Evolutionary conservation across 2,329 filamentous ascomycete species (phyloP).

Genomic region (Leptoxyphium fumago): DNA sequence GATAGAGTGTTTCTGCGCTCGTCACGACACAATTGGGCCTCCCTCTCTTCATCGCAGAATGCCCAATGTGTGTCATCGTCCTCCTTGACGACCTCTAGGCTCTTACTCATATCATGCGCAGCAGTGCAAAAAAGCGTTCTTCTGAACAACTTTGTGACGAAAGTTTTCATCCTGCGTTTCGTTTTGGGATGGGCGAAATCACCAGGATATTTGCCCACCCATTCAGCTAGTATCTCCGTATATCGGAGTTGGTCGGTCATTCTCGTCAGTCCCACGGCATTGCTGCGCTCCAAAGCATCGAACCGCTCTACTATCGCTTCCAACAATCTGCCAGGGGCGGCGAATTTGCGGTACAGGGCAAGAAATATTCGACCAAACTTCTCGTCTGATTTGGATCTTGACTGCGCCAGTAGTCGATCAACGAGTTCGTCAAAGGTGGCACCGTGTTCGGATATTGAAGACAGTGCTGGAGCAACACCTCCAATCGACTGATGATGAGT

Average conservation of each 20-base stretch:
- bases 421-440: slow-evolving; percentile 45
- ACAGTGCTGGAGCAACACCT: slow-evolving; percentile 1
- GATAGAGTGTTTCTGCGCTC: slow-evolving; percentile 17
- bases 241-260: slow-evolving; percentile 72
- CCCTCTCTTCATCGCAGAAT: slow-evolving; percentile 54
- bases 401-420: slow-evolving; percentile 68
- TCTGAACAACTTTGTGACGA: slow-evolving; percentile 58
- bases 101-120: slow-evolving; percentile 69
- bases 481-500: slow-evolving; percentile 17
- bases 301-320: slow-evolving; percentile 64
- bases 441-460: slow-evolving; percentile 36
- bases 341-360: slow-evolving; percentile 87
- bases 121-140: slow-evolving; percentile 74
- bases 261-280: slow-evolving; percentile 55
- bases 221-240: slow-evolving; percentile 71
- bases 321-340: slow-evolving; percentile 64
- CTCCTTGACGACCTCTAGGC: slow-evolving; percentile 60
- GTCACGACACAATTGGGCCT: slow-evolving; percentile 22
- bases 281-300: slow-evolving; percentile 53
- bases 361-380: slow-evolving; percentile 85
- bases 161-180: slow-evolving; percentile 55
- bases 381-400: slow-evolving; percentile 71
- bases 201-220: slow-evolving; percentile 79
- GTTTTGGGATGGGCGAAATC: slow-evolving; percentile 77
- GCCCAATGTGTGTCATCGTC: slow-evolving; percentile 92